Base-by-base conservation (phyloP, 441 rosid species). In the Erysimum cheiri region DNA sequence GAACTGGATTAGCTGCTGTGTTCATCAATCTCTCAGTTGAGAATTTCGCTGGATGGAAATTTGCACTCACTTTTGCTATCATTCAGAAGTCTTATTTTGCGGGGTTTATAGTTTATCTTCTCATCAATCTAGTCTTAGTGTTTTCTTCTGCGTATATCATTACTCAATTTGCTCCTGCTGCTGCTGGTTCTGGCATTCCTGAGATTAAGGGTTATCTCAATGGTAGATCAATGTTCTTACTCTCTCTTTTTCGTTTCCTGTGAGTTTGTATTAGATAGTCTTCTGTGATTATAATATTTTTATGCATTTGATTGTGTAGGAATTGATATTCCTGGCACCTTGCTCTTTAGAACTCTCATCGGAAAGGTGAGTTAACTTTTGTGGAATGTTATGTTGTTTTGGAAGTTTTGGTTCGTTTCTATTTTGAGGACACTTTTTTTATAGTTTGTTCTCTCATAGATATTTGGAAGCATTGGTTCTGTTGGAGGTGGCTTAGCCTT, bases 181-280 rank as follows among this genome's bases (percentile, higher is more conserved):
- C 98, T 9, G 98, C 98, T 72, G 98, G 98, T 46, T 93, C 98
- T 80, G 98, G 98, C 71, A 93, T 93, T 77, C 98, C 98, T 70
- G 98, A 93, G 80, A 89, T 93, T 63, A 93, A 93, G 82, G 98
- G 98, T 71, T 93, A 93, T 86, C 84, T 93, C 80, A 93, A 93
- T 68, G 98, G 98, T 90, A 84, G 73, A 19, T 36, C 24, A 13
- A 49, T 1, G 13, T 47, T 12, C 59, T 72, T 17, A 41, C 11
- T 63, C 39, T 2, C 5, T 43, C 3, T 54, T 67, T 53, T 61
- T 5, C 3, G 0, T 17, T 22, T 50, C 8, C 10, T 54, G 17
- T 24, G 48, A 39, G 49, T 48, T 47, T 39, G 40, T 53, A 29
- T 14, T 52, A 44, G 15, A 6, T 11, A 5, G 6, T 26, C 28